Evolutionary conservation across 164 flowering plant genomes (phyloP), one percentile per base, ranked within the genome.

Genomic region (Magnolia changhungtana): DNA sequence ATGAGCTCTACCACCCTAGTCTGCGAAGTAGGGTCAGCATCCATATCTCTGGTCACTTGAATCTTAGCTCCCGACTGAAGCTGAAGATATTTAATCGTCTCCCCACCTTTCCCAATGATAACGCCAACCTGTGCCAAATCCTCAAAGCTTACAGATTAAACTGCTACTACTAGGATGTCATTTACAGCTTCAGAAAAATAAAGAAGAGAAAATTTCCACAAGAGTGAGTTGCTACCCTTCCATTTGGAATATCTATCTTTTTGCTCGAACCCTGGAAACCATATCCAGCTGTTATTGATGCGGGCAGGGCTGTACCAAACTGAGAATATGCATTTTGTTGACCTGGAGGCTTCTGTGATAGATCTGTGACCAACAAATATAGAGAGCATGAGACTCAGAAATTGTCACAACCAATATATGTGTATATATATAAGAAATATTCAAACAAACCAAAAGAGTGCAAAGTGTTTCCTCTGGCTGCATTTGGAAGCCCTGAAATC

Each of bases 31-130:
- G 91, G 97, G 78, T 96, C 99, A 8, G 96, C 92, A 84, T 96
- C 99, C 85, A 86, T 86, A 75, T 96, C 99, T 58, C 98, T 86
- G 7, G 98, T 93, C 29, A 96, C 97, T 83, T 96, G 99, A 85
- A 96, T 96, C 84, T 90, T 96, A 1, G 99, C 98, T 9, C 99
- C 99, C 45, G 99, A 96, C 77, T 93, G 97, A 74, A 79, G 78
- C 80, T 96, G 99, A 77, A 96, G 95, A 82, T 91, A 88, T 81
- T 93, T 94, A 58, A 96, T 94, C 5, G 99, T 96, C 77, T 96
- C 99, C 31, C 99, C 99, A 77, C 89, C 90, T 80, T 93, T 96
- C 2, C 99, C 99, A 84, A 96, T 96, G 21, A 96, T 96, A 63
- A 96, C 99, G 74, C 99, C 99, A 77, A 96, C 99, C 80, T 78